Percentiles rank a stretch among this genome's conserved stretches.
Evolutionary conservation across 164 flowering plant genomes (phyloP).

Genomic region (Macadamia integrifolia): DNA sequence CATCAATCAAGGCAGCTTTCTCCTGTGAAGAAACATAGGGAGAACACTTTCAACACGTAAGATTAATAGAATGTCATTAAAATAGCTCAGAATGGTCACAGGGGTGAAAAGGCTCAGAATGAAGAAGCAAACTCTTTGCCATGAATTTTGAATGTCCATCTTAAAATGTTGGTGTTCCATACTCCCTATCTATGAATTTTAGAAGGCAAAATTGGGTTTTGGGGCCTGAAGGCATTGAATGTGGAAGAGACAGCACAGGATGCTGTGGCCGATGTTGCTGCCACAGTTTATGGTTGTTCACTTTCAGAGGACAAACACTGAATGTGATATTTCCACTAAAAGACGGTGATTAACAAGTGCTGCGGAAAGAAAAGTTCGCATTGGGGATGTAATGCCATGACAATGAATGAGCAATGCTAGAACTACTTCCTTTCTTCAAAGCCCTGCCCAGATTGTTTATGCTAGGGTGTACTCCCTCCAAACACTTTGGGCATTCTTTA

Average conservation of each 20-base stretch:
- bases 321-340: constrained; percentile 7
- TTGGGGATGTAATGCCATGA: neutral
- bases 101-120: neutral
- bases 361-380: constrained; percentile 1
- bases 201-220: too few relatives aligned
- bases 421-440: neutral
- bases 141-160: neutral
- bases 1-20: constrained; percentile 38
- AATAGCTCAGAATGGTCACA: too few relatives aligned
- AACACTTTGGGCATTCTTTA: too few relatives aligned
- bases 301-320: constrained; percentile 4
- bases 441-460: neutral
- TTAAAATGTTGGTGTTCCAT: too few relatives aligned
- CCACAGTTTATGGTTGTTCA: constrained; percentile 10
- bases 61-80: neutral
- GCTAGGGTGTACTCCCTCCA: neutral
- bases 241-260: too few relatives aligned
- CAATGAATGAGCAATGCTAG: neutral
- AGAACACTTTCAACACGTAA: neutral
- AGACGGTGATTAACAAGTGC: constrained; percentile 4
- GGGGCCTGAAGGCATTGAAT: too few relatives aligned
- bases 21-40: constrained; percentile 36
- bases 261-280: constrained; percentile 5
- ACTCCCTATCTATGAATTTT: neutral
- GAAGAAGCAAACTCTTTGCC: neutral